These are phyloP conservation scores for Arachnopeziza araneosa DNA, from an alignment of 2,329 filamentous ascomycete species.

Conservation along the genomic window DNA sequence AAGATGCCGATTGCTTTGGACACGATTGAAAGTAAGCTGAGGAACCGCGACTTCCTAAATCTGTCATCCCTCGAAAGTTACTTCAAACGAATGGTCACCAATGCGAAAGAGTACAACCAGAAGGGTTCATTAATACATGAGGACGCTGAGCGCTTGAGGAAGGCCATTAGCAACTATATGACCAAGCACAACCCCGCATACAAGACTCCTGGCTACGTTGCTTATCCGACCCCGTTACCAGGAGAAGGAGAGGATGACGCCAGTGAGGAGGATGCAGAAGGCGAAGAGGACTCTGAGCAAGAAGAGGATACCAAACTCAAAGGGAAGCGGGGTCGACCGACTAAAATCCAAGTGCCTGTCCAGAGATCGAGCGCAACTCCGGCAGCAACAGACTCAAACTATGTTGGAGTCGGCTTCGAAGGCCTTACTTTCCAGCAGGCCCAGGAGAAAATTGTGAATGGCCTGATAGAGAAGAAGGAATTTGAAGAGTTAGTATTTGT, in stretches of 20 bases:
- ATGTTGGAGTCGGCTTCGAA: slow-evolving; percentile 56
- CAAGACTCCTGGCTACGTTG: slow-evolving; percentile 56
- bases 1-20: slow-evolving; percentile 74
- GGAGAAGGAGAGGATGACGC: slow-evolving; percentile 31
- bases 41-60: slow-evolving; percentile 59
- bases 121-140: slow-evolving; percentile 68
- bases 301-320: slow-evolving; percentile 16
- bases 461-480: slow-evolving; percentile 59
- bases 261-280: slow-evolving; percentile 29
- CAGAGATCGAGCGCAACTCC: slow-evolving; percentile 35
- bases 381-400: slow-evolving; percentile 46
- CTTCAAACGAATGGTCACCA: slow-evolving; percentile 81
- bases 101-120: slow-evolving; percentile 79
- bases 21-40: slow-evolving; percentile 70
- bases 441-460: slow-evolving; percentile 77
- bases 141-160: slow-evolving; percentile 81
- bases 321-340: slow-evolving; percentile 17
- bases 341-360: slow-evolving; percentile 24
- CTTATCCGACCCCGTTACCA: slow-evolving; percentile 63
- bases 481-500: slow-evolving; percentile 53
- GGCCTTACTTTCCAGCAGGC: slow-evolving; percentile 77
- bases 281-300: slow-evolving; percentile 28
- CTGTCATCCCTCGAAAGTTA: slow-evolving; percentile 76
- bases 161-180: slow-evolving; percentile 85
- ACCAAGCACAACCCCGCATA: slow-evolving; percentile 82